Evolutionary conservation across 495 filamentous ascomycete species (phyloP).

Genomic region (Podospora pseudocomata): DNA sequence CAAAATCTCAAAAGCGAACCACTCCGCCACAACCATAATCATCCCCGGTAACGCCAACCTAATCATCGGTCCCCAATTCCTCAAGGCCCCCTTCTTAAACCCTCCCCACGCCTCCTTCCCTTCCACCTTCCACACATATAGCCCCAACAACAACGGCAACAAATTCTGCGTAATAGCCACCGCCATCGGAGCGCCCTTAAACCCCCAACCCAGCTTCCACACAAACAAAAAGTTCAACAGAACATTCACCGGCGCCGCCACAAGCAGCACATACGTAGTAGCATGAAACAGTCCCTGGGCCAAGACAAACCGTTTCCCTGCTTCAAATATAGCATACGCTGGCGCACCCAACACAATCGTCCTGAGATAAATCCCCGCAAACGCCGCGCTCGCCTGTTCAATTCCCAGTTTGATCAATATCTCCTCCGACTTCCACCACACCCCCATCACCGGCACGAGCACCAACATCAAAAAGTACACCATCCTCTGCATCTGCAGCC

Average conservation of each 20-base stretch:
- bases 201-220: constrained; percentile 75
- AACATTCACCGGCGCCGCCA: constrained; percentile 64
- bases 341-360: constrained; percentile 62
- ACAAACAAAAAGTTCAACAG: constrained; percentile 69
- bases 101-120: constrained; percentile 88
- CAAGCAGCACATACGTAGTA: constrained; percentile 62
- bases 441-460: constrained; percentile 56
- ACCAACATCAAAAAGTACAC: constrained; percentile 59
- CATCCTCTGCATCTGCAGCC: constrained; percentile 70
- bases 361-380: constrained; percentile 65
- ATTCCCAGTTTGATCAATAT: constrained; percentile 56
- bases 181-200: constrained; percentile 78
- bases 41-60: constrained; percentile 83
- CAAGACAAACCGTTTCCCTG: constrained; percentile 68
- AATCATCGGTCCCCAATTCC: constrained; percentile 86
- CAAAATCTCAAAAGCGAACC: constrained; percentile 76
- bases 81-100: constrained; percentile 64
- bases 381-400: constrained; percentile 55
- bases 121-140: constrained; percentile 71
- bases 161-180: constrained; percentile 80
- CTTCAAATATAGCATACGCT: constrained; percentile 65
- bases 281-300: constrained; percentile 69
- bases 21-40: constrained; percentile 90
- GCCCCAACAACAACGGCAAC: constrained; percentile 67
- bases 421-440: constrained; percentile 57